Evolutionary conservation across 352 stramenopile genomes (phyloP).

Genomic region (Pythium scleroteichum): DNA sequence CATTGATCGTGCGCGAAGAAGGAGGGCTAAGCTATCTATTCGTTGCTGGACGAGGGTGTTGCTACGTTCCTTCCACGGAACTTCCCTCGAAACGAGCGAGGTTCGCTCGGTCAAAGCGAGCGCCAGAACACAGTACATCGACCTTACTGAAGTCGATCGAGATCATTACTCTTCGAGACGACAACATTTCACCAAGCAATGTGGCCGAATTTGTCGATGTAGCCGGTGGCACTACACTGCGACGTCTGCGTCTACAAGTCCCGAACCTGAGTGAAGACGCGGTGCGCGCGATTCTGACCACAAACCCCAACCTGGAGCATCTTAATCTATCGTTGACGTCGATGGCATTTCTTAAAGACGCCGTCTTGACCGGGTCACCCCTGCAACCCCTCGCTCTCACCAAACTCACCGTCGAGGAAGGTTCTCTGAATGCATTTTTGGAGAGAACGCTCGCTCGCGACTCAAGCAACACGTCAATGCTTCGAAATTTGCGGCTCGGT

Average conservation of each 20-base stretch:
- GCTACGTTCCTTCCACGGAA: neutral
- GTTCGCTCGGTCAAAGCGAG: neutral
- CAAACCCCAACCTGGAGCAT: slow-evolving; percentile 1
- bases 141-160: slow-evolving; percentile 1
- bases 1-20: neutral
- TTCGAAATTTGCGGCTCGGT: slow-evolving; percentile 1
- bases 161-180: neutral
- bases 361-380: neutral
- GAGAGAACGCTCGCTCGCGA: neutral
- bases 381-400: slow-evolving; percentile 1
- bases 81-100: neutral
- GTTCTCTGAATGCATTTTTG: neutral
- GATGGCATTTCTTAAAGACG: slow-evolving; percentile 1
- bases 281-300: neutral
- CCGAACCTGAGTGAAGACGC: neutral
- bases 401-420: neutral
- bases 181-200: neutral
- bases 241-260: neutral
- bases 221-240: neutral
- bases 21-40: neutral
- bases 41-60: neutral
- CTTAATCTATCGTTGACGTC: neutral
- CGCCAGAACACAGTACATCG: neutral
- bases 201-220: neutral
- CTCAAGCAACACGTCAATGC: neutral